Evolutionary conservation across 2,329 filamentous ascomycete species (phyloP).

Genomic region (Aureobasidium musti): DNA sequence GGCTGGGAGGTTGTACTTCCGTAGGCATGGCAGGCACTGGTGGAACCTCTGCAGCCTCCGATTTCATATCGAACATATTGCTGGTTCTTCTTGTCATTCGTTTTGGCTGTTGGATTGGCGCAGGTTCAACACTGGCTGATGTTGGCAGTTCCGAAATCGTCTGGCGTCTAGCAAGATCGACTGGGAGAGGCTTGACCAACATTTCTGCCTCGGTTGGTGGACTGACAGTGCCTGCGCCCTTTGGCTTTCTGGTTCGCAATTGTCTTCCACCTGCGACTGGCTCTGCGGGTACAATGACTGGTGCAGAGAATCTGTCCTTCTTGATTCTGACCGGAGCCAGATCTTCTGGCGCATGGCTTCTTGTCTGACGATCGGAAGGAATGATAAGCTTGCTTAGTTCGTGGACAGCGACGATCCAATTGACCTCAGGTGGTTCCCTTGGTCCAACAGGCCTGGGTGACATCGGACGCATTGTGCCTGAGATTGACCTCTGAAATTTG

Average conservation of each 20-base stretch:
- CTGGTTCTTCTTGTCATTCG: conserved; percentile 23
- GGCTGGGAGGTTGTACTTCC: background rate
- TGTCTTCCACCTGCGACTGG: conserved; percentile 65
- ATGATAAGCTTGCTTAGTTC: conserved; percentile 82
- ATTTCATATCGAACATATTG: background rate
- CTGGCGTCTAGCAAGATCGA: conserved; percentile 28
- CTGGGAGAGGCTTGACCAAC: background rate
- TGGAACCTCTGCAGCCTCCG: conserved; percentile 26
- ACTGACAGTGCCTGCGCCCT: conserved; percentile 48
- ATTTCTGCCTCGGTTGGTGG: conserved; percentile 24
- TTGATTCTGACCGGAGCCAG: conserved; percentile 62
- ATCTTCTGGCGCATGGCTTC: conserved; percentile 76
- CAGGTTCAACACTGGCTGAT: background rate
- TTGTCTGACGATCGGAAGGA: conserved; percentile 71
- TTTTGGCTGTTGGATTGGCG: background rate
- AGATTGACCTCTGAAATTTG: conserved; percentile 65
- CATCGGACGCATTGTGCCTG: conserved; percentile 52
- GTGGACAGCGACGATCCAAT: conserved; percentile 81
- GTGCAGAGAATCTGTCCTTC: conserved; percentile 62
- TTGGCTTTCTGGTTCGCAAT: conserved; percentile 68
- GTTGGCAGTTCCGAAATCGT: conserved; percentile 31
- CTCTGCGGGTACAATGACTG: conserved; percentile 49
- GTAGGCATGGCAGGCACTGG: conserved; percentile 31
- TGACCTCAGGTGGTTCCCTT: conserved; percentile 75
- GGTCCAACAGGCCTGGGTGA: conserved; percentile 51